phyloP scores from a whole-genome alignment of 306 rosid species.

The Senna siamea region DNA sequence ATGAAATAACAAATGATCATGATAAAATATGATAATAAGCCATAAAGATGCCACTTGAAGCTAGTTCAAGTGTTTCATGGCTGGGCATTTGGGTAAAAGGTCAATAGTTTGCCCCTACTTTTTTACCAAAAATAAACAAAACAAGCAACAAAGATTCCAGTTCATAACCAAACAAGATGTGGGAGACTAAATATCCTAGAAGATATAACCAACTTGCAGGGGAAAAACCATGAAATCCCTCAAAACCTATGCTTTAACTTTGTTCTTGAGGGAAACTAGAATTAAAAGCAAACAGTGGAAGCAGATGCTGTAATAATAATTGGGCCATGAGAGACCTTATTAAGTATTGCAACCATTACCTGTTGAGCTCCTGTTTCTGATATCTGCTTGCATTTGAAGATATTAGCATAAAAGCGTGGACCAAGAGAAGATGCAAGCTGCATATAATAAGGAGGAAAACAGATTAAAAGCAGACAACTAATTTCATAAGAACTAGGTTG shows the following conservation, averaged over 20 bases:
- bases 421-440: slow-evolving; percentile 99
- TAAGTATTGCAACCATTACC: no score
- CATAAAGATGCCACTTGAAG: neutral
- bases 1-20: neutral
- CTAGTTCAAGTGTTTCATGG: neutral
- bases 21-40: neutral
- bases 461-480: slow-evolving; percentile 28
- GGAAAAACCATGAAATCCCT: slow-evolving; percentile 18
- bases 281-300: slow-evolving; percentile 21
- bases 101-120: neutral
- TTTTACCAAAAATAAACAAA: neutral
- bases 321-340: no score
- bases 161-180: neutral
- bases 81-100: neutral
- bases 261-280: slow-evolving; percentile 14
- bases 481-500: slow-evolving; percentile 25
- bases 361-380: slow-evolving; percentile 99
- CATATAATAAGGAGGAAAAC: slow-evolving; percentile 38
- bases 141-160: neutral
- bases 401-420: slow-evolving; percentile 92
- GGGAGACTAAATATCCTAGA: neutral
- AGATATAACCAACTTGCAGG: slow-evolving; percentile 8
- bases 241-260: slow-evolving; percentile 19
- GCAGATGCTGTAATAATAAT: no score
- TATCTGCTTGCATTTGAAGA: slow-evolving; percentile 98